phyloP scores from a whole-genome alignment of 2,329 filamentous ascomycete species.

The Hymenoscyphus scutula region DNA sequence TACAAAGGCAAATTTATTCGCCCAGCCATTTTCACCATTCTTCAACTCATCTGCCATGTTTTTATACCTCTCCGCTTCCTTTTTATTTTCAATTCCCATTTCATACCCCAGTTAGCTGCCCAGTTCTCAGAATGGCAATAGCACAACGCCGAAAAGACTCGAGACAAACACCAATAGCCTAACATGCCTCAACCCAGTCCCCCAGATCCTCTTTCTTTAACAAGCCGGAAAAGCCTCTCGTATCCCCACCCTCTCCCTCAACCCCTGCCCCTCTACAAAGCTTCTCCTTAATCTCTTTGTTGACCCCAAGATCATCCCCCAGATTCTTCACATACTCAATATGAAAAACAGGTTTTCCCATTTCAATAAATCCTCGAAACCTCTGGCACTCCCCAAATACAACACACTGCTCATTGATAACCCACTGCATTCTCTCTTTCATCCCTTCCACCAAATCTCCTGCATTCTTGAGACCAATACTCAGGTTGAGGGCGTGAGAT shows the following conservation, averaged over 20 bases:
- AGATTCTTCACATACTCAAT: conserved; percentile 57
- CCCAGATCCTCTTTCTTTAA: conserved; percentile 6
- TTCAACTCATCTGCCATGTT: no score
- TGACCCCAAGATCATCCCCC: neutral
- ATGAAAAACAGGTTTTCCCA: conserved; percentile 67
- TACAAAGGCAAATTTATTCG: no score
- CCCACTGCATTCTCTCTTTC: conserved; percentile 56
- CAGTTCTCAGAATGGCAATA: no score
- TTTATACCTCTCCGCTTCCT: no score
- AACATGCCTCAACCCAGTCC: conserved; percentile 4
- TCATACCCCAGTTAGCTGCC: no score
- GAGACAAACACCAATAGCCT: neutral
- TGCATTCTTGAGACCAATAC: conserved; percentile 68
- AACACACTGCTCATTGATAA: conserved; percentile 68
- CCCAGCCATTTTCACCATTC: no score
- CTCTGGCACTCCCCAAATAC: conserved; percentile 57
- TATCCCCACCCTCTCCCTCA: neutral
- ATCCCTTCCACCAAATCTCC: conserved; percentile 53
- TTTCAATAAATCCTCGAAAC: conserved; percentile 56
- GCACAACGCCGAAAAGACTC: no score
- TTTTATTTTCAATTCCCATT: no score
- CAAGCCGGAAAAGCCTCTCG: neutral
- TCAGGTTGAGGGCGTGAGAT: conserved; percentile 53
- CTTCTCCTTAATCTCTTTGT: neutral
- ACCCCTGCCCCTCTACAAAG: neutral